These are phyloP conservation scores for Penicillium frequentans DNA, from an alignment of 2,329 filamentous ascomycete species.

Conservation along the genomic window DNA sequence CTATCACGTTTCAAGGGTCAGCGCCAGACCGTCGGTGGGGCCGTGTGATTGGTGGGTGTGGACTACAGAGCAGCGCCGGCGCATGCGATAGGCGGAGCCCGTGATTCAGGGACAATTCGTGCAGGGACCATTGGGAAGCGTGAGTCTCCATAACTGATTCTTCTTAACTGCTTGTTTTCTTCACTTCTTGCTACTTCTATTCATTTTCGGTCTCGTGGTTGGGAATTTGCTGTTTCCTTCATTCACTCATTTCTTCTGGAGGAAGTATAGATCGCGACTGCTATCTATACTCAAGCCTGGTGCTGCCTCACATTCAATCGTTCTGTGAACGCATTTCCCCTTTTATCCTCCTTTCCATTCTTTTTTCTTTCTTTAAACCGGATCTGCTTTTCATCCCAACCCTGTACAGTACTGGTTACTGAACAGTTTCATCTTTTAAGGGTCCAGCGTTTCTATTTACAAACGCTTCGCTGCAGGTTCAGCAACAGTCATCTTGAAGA, in stretches of 20 bases:
- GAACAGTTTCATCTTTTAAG: conserved; percentile 20
- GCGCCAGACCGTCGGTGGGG: conserved; percentile 3
- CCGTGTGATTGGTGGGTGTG: conserved; percentile 20
- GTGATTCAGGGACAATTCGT: conserved; percentile 2
- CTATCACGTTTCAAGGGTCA: conserved; percentile 22
- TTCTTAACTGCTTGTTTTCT: not conserved
- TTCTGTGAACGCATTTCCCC: conserved; percentile 8
- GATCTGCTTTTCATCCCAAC: not conserved
- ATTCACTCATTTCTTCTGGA: conserved; percentile 9
- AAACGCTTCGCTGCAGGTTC: conserved; percentile 30
- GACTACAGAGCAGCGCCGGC: conserved; percentile 6
- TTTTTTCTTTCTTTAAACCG: conserved; percentile 2
- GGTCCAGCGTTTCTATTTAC: conserved; percentile 2
- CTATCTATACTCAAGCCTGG: conserved; percentile 2
- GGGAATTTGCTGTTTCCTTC: conserved; percentile 2
- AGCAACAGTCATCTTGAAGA: conserved; percentile 26
- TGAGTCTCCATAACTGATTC: not conserved
- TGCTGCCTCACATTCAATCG: conserved; percentile 10
- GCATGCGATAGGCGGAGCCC: conserved; percentile 14
- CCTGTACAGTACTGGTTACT: conserved; percentile 28
- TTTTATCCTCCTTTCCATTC: not conserved
- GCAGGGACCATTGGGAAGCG: not conserved
- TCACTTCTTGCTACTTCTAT: not conserved
- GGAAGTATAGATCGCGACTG: conserved; percentile 1
- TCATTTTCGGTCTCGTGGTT: not conserved